Evolutionary conservation across 208 protist species (phyloP).

Genomic region (Leishmania martiniquensis): DNA sequence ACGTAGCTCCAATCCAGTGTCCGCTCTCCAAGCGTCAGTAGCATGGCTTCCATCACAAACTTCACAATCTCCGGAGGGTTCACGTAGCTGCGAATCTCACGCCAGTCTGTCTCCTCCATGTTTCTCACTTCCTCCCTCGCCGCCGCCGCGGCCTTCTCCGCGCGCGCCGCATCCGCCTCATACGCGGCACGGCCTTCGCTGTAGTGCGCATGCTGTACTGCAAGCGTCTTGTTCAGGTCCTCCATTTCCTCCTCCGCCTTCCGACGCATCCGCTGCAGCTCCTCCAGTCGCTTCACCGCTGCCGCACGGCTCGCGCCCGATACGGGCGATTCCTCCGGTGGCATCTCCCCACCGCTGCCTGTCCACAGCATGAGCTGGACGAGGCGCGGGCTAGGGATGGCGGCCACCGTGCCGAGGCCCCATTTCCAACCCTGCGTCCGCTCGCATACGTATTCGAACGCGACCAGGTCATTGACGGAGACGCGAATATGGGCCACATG

Average conservation of each 20-base stretch:
- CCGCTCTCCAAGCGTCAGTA: slow-evolving; percentile 44
- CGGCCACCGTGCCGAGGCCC: slow-evolving; percentile 54
- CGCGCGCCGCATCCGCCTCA: slow-evolving; percentile 16
- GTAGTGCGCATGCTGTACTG: slow-evolving; percentile 22
- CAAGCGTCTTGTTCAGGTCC: slow-evolving; percentile 29
- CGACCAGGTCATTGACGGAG: slow-evolving; percentile 50
- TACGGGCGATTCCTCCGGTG: slow-evolving; percentile 16
- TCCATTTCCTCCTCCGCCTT: slow-evolving; percentile 32
- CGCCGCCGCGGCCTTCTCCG: slow-evolving; percentile 9
- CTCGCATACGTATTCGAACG: slow-evolving; percentile 50
- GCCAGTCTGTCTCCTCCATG: slow-evolving; percentile 52
- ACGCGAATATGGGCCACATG: slow-evolving; percentile 29
- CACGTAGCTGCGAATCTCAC: slow-evolving; percentile 59
- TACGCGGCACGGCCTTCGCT: slow-evolving; percentile 18
- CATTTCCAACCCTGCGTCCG: slow-evolving; percentile 36
- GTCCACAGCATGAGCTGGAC: slow-evolving; percentile 52
- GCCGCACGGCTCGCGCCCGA: slow-evolving; percentile 15
- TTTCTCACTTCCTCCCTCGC: slow-evolving; percentile 33
- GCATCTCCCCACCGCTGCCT: slow-evolving; percentile 19
- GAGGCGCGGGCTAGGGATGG: slow-evolving; percentile 42
- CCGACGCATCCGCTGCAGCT: slow-evolving; percentile 28
- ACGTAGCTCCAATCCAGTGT: slow-evolving; percentile 28
- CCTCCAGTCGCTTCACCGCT: slow-evolving; percentile 29
- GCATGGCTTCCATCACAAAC: slow-evolving; percentile 45
- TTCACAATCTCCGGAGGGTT: slow-evolving; percentile 58